A percentile compares a stretch with the other conserved stretches of the same genome.
These are phyloP conservation scores for Neotropicomus parvogracilis DNA, from an alignment of 1,284 basidiomycete species.

Conservation along the genomic window DNA sequence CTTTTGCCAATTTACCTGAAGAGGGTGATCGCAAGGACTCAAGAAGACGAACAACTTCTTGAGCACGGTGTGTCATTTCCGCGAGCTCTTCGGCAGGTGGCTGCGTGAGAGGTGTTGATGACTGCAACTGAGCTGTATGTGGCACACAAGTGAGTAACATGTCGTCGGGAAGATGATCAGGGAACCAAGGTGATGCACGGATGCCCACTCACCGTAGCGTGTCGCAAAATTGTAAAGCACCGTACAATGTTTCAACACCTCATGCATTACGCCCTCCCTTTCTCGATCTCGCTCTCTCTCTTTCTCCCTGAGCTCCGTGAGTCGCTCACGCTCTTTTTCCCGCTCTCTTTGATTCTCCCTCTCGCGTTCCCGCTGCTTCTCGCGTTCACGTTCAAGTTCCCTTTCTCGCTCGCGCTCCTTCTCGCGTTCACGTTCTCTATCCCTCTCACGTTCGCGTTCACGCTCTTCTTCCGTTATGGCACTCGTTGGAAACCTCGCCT, in stretches of 20 bases:
- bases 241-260: constrained; percentile 62
- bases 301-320: constrained; percentile 23
- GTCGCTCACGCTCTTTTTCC: constrained; percentile 26
- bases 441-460: constrained; percentile 20
- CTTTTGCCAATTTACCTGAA: constrained; percentile 16
- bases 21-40: constrained; percentile 52
- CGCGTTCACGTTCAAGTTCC: constrained; percentile 29
- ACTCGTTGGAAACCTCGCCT: constrained; percentile 18
- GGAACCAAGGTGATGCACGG: neutral
- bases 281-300: constrained; percentile 25
- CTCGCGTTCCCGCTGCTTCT: constrained; percentile 32
- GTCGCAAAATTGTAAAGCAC: constrained; percentile 59
- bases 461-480: constrained; percentile 19
- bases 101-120: constrained; percentile 43
- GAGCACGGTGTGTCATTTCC: constrained; percentile 64
- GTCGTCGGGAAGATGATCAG: neutral
- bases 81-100: constrained; percentile 54
- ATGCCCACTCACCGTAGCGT: constrained; percentile 51
- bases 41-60: constrained; percentile 59
- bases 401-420: constrained; percentile 24
- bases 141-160: neutral
- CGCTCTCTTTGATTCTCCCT: constrained; percentile 25
- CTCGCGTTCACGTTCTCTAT: constrained; percentile 25
- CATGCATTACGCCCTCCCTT: constrained; percentile 28
- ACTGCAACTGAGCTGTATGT: constrained; percentile 45